Evolutionary conservation across 2,329 filamentous ascomycete species (phyloP).

Genomic region (Aquanectria penicillioides): DNA sequence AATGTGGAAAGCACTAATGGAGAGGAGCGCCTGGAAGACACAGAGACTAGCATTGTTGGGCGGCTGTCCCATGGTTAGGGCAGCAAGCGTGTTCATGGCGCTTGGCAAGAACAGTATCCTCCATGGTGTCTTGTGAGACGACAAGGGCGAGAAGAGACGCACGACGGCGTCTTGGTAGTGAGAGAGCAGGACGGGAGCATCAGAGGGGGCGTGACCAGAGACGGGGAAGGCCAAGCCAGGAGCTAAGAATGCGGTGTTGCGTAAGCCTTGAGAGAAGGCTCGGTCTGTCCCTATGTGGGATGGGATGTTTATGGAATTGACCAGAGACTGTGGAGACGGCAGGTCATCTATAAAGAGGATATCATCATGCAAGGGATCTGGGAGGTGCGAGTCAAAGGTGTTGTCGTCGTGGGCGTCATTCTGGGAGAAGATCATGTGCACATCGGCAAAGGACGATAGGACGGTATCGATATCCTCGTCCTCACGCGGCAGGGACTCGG

Average conservation of each 20-base stretch:
- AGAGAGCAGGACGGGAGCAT: neutral
- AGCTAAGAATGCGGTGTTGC: neutral
- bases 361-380: neutral
- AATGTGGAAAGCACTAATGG: neutral
- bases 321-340: neutral
- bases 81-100: neutral
- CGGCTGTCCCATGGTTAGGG: neutral
- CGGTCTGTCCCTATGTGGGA: neutral
- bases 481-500: neutral
- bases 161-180: constrained; percentile 1
- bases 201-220: neutral
- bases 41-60: constrained; percentile 2
- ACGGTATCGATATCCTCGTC: neutral
- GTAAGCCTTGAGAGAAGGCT: neutral
- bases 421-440: neutral
- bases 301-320: neutral
- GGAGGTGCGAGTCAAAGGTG: neutral
- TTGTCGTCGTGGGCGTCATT: neutral
- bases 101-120: neutral
- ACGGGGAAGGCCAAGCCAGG: neutral
- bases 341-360: neutral
- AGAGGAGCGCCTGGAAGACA: neutral
- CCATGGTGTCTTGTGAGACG: neutral
- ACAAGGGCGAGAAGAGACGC: neutral
- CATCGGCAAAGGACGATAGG: neutral